Conservation (phyloP, 345 rosid species). For the Citrus inodora region DNA sequence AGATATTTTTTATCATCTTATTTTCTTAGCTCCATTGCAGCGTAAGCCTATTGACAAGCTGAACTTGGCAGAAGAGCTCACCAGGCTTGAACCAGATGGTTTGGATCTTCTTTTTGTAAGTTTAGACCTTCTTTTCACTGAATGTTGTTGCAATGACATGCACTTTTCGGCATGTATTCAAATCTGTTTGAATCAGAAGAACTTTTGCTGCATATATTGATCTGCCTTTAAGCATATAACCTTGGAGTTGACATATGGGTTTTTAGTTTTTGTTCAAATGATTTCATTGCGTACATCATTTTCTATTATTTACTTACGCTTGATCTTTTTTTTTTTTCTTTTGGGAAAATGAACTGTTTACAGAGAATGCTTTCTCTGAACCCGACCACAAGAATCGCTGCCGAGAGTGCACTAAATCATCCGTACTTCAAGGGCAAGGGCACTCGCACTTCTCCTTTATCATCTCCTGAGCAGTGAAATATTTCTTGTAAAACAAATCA, state of each 20-base stretch:
- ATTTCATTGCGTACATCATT: background rate
- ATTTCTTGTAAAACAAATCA: too few species aligned
- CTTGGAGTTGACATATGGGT: background rate
- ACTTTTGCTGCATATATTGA: background rate
- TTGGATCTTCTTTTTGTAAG: conserved; percentile 10
- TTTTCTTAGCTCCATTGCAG: background rate
- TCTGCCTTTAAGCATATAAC: background rate
- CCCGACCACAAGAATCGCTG: background rate
- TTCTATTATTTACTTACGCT: background rate
- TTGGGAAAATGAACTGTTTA: background rate
- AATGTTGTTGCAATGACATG: background rate
- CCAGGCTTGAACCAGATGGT: background rate
- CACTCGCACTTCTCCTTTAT: background rate
- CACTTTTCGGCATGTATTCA: background rate
- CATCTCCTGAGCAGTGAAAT: too few species aligned
- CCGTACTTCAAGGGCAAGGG: background rate
- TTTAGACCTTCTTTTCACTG: background rate
- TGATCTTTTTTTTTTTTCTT: background rate
- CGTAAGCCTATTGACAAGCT: background rate
- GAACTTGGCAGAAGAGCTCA: background rate
- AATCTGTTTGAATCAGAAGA: background rate
- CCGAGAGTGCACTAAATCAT: background rate
- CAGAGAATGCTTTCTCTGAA: background rate
- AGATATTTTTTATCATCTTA: background rate
- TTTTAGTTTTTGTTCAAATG: too few species aligned